A percentile compares a stretch with the other conserved stretches of the same genome.
Conservation (phyloP, 2,329 filamentous ascomycete species). For the Xylariaceae sp. region DNA sequence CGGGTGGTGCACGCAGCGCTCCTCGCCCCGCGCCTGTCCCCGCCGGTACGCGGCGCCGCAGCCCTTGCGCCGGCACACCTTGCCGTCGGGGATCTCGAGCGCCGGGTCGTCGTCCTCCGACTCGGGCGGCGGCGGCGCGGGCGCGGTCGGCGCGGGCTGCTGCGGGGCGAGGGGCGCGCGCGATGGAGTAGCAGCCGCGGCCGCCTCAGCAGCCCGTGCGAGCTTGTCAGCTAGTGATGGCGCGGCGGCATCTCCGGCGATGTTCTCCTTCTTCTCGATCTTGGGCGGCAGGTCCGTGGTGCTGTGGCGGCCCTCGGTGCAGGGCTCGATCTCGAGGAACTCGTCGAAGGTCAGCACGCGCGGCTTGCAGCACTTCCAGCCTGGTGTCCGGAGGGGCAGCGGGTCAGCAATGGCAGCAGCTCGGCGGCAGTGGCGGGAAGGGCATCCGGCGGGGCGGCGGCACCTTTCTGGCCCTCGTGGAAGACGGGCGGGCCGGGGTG, state of each 20-base stretch:
- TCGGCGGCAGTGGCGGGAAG: not conserved
- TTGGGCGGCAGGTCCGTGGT: conserved; percentile 66
- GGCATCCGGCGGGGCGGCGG: not conserved
- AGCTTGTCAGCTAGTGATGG: conserved; percentile 35
- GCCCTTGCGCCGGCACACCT: conserved; percentile 67
- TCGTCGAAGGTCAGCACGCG: conserved; percentile 96
- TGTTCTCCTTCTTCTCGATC: conserved; percentile 50
- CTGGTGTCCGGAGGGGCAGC: conserved; percentile 49
- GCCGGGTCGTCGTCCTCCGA: conserved; percentile 81
- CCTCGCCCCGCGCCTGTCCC: conserved; percentile 53
- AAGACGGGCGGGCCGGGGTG: conserved; percentile 92
- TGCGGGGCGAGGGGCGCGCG: conserved; percentile 35
- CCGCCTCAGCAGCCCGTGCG: conserved; percentile 32
- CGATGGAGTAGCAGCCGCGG: conserved; percentile 28
- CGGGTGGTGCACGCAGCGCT: conserved; percentile 82
- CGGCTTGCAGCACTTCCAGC: conserved; percentile 98
- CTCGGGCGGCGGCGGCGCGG: conserved; percentile 60
- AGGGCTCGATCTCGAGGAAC: conserved; percentile 87
- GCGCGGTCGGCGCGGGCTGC: conserved; percentile 33
- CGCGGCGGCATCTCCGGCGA: conserved; percentile 33
- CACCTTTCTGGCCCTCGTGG: conserved; percentile 97
- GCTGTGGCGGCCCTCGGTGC: conserved; percentile 87
- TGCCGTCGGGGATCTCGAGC: conserved; percentile 64
- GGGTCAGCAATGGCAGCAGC: too few species aligned
- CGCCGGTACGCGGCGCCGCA: conserved; percentile 63